Percentiles rank a stretch among this genome's conserved stretches.
Conservation (phyloP, 2,329 filamentous ascomycete species). For the Aspergillus tubingensis region DNA sequence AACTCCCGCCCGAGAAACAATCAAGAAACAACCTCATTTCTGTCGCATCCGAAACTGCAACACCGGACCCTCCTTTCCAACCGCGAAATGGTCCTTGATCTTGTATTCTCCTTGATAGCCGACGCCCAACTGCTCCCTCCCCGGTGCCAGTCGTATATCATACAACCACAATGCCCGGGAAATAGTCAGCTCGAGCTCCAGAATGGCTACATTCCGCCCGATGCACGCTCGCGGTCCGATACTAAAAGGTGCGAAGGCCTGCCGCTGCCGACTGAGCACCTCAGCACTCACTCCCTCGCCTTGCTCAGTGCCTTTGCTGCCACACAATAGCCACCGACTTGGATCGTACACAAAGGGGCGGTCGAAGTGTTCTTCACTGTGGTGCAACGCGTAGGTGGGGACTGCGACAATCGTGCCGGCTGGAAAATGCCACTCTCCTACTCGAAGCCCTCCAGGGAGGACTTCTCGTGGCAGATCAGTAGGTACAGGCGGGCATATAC, state of each 20-base stretch:
- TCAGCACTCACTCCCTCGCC: slow-evolving; percentile 1
- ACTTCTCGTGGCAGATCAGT: slow-evolving; percentile 3
- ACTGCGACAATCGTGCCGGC: background rate
- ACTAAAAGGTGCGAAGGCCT: slow-evolving; percentile 5
- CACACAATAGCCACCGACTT: slow-evolving; percentile 1
- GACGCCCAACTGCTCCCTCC: background rate
- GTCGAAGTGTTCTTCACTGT: slow-evolving; percentile 2
- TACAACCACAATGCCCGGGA: slow-evolving; percentile 1
- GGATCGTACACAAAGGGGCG: slow-evolving; percentile 1
- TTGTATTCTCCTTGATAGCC: background rate
- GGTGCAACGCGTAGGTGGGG: background rate
- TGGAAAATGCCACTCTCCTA: background rate
- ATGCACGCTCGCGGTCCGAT: slow-evolving; percentile 3
- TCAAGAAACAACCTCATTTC: background rate
- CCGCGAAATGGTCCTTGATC: background rate
- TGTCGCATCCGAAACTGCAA: slow-evolving; percentile 2
- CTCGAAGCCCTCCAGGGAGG: slow-evolving; percentile 1
- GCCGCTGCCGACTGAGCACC: background rate
- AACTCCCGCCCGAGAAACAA: too few species aligned
- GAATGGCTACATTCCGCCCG: background rate
- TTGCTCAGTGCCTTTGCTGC: background rate
- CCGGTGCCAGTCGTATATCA: slow-evolving; percentile 2
- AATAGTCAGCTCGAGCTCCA: background rate
- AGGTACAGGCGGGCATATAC: background rate
- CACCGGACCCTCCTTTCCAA: slow-evolving; percentile 1